phyloP scores from a whole-genome alignment of 495 filamentous ascomycete genomes.

The Trichoderma erinaceum region DNA sequence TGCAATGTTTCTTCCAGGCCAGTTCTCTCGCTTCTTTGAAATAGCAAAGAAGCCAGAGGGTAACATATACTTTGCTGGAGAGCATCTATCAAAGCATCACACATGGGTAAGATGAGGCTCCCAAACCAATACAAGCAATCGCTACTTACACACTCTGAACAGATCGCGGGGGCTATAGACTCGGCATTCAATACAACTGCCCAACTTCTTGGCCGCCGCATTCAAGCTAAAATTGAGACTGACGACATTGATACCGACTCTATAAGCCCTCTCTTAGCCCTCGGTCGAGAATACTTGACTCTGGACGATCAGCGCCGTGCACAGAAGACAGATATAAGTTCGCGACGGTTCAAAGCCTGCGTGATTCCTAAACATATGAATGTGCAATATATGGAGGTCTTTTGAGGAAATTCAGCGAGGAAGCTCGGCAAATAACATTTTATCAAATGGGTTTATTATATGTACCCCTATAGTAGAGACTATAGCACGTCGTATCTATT shows the following conservation, averaged over 20 bases:
- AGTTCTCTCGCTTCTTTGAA: conserved; percentile 18
- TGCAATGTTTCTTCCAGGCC: conserved; percentile 19
- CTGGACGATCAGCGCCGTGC: conserved; percentile 12
- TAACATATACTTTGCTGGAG: conserved; percentile 23
- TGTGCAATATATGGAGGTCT: neutral
- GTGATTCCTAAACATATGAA: conserved; percentile 16
- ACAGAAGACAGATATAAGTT: conserved; percentile 16
- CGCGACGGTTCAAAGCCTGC: conserved; percentile 15
- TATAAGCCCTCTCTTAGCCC: neutral
- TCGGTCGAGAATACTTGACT: conserved; percentile 15
- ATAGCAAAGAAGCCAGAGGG: conserved; percentile 20
- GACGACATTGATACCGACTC: neutral
- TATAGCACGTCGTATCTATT: too few relatives aligned
- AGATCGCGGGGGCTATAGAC: conserved; percentile 17
- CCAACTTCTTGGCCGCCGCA: neutral
- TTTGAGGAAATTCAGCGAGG: neutral
- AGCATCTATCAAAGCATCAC: conserved; percentile 21
- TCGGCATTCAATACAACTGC: conserved; percentile 13
- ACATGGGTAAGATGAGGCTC: conserved; percentile 19
- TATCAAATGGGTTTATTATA: too few relatives aligned
- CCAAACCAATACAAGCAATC: too few relatives aligned
- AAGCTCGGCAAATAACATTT: too few relatives aligned
- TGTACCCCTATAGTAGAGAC: too few relatives aligned
- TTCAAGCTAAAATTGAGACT: neutral
- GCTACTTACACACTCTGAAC: neutral